phyloP scores from a whole-genome alignment of 768 basidiomycete species.

The Pilatotrama ljubarskyi region DNA sequence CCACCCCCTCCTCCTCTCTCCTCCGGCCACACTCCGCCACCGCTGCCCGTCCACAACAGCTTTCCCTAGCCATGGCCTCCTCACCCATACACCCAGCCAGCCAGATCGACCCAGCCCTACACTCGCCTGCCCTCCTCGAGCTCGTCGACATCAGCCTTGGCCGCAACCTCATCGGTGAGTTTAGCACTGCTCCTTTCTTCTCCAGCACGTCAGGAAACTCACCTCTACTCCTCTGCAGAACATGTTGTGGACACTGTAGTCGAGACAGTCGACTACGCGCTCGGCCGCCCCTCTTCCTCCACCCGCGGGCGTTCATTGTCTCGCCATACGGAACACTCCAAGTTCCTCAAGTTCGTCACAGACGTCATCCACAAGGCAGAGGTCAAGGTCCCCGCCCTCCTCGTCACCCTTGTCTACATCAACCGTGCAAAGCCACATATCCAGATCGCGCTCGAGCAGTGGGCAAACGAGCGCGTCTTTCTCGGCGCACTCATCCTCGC shows the following conservation, averaged over 20 bases:
- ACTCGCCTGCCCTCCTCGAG: conserved; percentile 66
- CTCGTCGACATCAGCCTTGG: conserved; percentile 67
- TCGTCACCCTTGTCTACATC: conserved; percentile 76
- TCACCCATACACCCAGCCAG: conserved; percentile 45
- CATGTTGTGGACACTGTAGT: conserved; percentile 67
- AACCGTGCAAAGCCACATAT: conserved; percentile 75
- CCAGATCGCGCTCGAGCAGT: conserved; percentile 78
- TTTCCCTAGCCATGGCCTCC: conserved; percentile 18
- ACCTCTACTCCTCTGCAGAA: conserved; percentile 42
- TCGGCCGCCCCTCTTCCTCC: conserved; percentile 64
- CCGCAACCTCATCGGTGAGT: conserved; percentile 58
- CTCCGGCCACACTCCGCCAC: conserved; percentile 27
- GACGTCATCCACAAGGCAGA: conserved; percentile 74
- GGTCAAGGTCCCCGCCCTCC: conserved; percentile 65
- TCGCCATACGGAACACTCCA: conserved; percentile 51
- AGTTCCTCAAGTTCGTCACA: conserved; percentile 65
- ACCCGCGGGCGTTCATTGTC: conserved; percentile 48
- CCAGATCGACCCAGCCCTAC: conserved; percentile 63
- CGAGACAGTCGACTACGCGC: conserved; percentile 75
- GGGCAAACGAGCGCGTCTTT: conserved; percentile 90
- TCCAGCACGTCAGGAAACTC: not conserved
- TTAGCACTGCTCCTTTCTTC: conserved; percentile 28
- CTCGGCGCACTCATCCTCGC: conserved; percentile 87
- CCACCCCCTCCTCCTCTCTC: not conserved
- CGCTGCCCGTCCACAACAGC: conserved; percentile 6